A percentile compares a stretch with the other conserved stretches of the same genome.
phyloP scores from a whole-genome alignment of 2,329 filamentous ascomycete species.

The Triangularia setosa region DNA sequence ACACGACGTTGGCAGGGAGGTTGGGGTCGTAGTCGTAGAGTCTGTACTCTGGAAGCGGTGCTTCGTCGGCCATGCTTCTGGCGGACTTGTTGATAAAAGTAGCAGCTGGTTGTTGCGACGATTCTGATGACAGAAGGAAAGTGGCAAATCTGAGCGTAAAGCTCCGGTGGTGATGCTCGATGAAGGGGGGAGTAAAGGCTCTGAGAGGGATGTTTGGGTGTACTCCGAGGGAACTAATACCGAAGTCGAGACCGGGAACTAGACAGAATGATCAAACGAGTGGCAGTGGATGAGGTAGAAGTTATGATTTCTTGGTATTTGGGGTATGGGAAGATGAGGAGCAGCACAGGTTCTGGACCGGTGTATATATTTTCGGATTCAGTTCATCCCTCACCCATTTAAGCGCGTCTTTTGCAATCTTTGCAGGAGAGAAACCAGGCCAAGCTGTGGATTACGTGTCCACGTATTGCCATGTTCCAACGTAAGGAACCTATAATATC shows the following conservation, averaged over 20 bases:
- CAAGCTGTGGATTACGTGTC: background rate
- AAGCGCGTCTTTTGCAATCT: background rate
- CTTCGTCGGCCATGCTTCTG: background rate
- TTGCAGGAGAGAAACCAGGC: background rate
- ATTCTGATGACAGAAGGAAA: too few relatives aligned
- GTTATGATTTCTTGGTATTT: background rate
- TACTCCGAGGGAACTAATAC: too few relatives aligned
- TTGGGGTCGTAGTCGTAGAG: constrained; percentile 44
- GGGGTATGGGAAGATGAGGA: background rate
- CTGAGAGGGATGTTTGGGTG: too few relatives aligned
- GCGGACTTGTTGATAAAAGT: background rate
- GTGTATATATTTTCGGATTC: background rate
- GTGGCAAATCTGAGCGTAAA: too few relatives aligned
- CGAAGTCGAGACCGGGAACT: too few relatives aligned
- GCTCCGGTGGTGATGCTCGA: too few relatives aligned
- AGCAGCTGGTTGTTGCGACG: too few relatives aligned
- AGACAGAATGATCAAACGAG: background rate
- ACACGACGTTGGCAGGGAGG: constrained; percentile 38
- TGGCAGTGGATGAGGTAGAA: background rate
- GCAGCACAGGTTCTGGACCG: background rate
- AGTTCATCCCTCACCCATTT: background rate
- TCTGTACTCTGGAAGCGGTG: background rate
- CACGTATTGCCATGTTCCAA: background rate
- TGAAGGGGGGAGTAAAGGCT: too few relatives aligned
- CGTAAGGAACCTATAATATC: background rate